Evolutionary conservation across 225 moss, liverwort and hornwort species (phyloP), one percentile per base, ranked within the genome.

Genomic region (Polytrichum commune): DNA sequence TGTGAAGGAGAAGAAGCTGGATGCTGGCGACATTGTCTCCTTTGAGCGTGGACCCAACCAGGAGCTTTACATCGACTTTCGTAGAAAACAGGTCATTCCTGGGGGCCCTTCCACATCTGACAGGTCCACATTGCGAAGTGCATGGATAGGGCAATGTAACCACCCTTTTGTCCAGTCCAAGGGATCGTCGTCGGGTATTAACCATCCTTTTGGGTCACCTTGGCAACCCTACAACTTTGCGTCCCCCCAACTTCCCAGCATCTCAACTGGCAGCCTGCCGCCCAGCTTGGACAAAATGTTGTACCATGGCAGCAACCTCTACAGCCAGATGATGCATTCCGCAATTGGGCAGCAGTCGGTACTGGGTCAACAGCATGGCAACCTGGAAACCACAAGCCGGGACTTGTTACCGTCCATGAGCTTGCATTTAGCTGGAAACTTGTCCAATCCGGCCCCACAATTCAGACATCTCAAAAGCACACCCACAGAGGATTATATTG

Each of bases 1-100:
- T 68, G 98, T 98, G 27, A 98, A 98, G 82, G 98, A 98, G 75
- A 98, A 98, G 83, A 98, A 95, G 76, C 90, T 98, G 8, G 93
- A 93, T 64, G 98, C 98, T 13, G 98, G 95, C n/a, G 98, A 98
- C 61, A 89, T 91, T 16, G 98, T 98, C 26, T 93, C 93, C 38
- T 95, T 98, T 30, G 88, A 98, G 74, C 83, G 98, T 63, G 98
- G 98, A 64, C 76, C 87, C 20, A 90, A 78, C 66, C 91, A 89
- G 56, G 95, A 98, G 72, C 95, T 98, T 27, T 93, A 91, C 77
- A 98, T 98, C 63, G 95, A 91, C 66, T 98, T 98, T 72, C 91
- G 95, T 29, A 82, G 92, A 23, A 90, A 85, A 63, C 93, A 93
- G 75, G 81, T 84, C 18, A 64, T 87, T 28, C 77, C 90, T 19